phyloP scores from a whole-genome alignment of 2,329 filamentous ascomycete species.

The Penicillium sp. region DNA sequence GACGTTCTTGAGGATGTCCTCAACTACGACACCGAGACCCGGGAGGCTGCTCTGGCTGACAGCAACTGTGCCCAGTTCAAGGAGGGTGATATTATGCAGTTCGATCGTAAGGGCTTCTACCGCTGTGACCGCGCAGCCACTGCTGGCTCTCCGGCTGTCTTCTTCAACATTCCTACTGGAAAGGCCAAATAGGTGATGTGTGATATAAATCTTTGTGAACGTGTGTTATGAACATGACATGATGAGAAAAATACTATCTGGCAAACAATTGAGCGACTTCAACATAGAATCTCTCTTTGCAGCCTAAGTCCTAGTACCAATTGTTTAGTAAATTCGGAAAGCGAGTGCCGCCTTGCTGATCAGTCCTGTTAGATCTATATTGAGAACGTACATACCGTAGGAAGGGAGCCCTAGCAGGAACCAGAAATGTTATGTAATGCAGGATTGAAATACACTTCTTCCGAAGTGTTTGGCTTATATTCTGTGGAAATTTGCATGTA shows the following conservation, averaged over 20 bases:
- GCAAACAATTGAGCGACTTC: neutral
- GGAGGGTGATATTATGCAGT: constrained; percentile 89
- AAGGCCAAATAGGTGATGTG: constrained; percentile 46
- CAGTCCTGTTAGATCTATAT: too few relatives aligned
- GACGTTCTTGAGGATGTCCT: constrained; percentile 84
- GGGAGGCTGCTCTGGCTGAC: constrained; percentile 76
- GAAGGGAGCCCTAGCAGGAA: too few relatives aligned
- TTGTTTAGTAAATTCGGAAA: too few relatives aligned
- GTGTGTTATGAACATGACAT: neutral
- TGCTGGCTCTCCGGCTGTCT: constrained; percentile 62
- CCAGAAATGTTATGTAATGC: too few relatives aligned
- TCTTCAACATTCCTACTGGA: constrained; percentile 72
- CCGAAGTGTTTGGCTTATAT: neutral
- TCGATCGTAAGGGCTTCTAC: constrained; percentile 92
- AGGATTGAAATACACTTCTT: too few relatives aligned
- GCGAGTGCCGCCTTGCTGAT: too few relatives aligned
- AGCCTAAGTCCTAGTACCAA: too few relatives aligned
- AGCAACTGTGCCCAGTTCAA: constrained; percentile 76
- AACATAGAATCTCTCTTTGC: neutral
- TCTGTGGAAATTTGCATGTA: neutral
- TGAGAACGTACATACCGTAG: too few relatives aligned
- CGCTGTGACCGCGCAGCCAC: constrained; percentile 70
- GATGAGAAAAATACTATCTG: neutral
- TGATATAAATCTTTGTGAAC: neutral
- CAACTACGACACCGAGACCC: constrained; percentile 72